Conservation (phyloP, 768 basidiomycete species). For the Dictyophora rubrovolvata region DNA sequence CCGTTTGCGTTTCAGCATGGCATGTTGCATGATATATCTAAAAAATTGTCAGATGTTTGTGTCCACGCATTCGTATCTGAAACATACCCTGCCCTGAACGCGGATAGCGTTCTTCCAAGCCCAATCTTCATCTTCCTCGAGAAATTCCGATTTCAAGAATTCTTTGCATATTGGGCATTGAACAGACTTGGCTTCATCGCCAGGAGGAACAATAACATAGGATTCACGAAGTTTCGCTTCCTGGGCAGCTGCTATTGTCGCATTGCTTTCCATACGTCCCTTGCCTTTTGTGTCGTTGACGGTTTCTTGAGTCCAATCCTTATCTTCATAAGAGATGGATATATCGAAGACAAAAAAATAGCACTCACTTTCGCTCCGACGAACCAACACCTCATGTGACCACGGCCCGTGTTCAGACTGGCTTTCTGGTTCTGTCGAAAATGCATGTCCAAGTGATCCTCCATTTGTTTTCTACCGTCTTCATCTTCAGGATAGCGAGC, state of each 20-base stretch:
- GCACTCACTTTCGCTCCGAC: slow-evolving; percentile 63
- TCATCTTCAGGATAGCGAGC: slow-evolving; percentile 70
- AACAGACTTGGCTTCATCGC: slow-evolving; percentile 72
- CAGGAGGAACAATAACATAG: slow-evolving; percentile 83
- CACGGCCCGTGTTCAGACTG: slow-evolving; percentile 67
- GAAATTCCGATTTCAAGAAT: slow-evolving; percentile 77
- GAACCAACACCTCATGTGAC: slow-evolving; percentile 88
- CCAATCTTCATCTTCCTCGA: slow-evolving; percentile 97
- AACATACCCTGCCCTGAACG: slow-evolving; percentile 73
- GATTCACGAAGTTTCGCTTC: slow-evolving; percentile 66
- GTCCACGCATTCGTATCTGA: not conserved
- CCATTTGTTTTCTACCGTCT: slow-evolving; percentile 64
- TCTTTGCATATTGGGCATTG: slow-evolving; percentile 98
- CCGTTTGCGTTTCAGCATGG: slow-evolving; percentile 69
- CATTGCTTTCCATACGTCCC: slow-evolving; percentile 46
- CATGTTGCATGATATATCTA: slow-evolving; percentile 95
- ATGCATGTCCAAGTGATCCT: slow-evolving; percentile 93
- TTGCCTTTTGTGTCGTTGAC: slow-evolving; percentile 57
- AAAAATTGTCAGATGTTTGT: slow-evolving; percentile 5
- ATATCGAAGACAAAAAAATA: slow-evolving; percentile 4
- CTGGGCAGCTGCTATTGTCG: slow-evolving; percentile 58
- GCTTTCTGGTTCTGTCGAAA: slow-evolving; percentile 87
- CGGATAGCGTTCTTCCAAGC: slow-evolving; percentile 88
- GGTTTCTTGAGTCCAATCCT: slow-evolving; percentile 86
- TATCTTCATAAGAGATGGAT: slow-evolving; percentile 13